Conservation (phyloP, 2,329 filamentous ascomycete genomes). For the Arthrobotrys iridis region DNA sequence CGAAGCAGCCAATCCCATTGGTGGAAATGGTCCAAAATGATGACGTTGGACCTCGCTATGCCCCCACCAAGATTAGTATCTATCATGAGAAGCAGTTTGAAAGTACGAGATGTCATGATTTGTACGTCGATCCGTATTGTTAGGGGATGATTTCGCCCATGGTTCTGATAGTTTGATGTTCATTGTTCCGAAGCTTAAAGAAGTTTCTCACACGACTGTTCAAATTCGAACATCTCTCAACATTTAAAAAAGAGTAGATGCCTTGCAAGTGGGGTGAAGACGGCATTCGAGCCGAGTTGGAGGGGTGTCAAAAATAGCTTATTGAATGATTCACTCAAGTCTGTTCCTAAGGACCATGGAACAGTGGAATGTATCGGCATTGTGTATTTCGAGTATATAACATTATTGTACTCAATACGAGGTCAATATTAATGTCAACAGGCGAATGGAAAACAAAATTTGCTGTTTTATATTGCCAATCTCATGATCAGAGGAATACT, state of each 20-base stretch:
- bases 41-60: background rate
- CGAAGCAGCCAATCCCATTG: background rate
- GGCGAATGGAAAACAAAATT: slow-evolving; percentile 12
- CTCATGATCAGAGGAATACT: slow-evolving; percentile 9
- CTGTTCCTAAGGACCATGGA: slow-evolving; percentile 9
- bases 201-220: slow-evolving; percentile 43
- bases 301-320: background rate
- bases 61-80: background rate
- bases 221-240: slow-evolving; percentile 22
- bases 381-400: background rate
- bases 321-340: background rate
- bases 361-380: background rate
- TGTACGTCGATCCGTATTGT: slow-evolving; percentile 6
- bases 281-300: slow-evolving; percentile 9
- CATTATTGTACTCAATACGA: slow-evolving; percentile 8
- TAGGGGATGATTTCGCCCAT: background rate
- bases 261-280: background rate
- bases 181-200: slow-evolving; percentile 24
- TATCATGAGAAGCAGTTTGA: slow-evolving; percentile 9
- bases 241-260: slow-evolving; percentile 12
- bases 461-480: slow-evolving; percentile 17
- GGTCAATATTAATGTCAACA: slow-evolving; percentile 1
- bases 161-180: slow-evolving; percentile 1
- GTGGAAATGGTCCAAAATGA: background rate
- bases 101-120: background rate